phyloP scores from a whole-genome alignment of 2,329 filamentous ascomycete species.

The Hymenoscyphus scutula region DNA sequence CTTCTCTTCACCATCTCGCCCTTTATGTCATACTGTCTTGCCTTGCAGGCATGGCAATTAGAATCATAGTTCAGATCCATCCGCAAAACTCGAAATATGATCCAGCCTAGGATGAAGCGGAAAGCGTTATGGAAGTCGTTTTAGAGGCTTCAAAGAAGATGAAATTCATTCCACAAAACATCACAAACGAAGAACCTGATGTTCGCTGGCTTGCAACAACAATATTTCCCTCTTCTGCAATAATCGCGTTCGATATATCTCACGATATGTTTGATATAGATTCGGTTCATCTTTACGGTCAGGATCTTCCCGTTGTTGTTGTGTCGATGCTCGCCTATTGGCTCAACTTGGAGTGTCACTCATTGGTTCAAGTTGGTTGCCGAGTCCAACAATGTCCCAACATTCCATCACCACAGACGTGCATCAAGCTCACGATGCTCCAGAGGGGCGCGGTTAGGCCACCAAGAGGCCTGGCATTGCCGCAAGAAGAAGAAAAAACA shows the following conservation, averaged over 20 bases:
- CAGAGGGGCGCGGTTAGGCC: constrained; percentile 1
- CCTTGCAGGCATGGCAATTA: background rate
- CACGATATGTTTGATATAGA: background rate
- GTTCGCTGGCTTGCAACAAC: background rate
- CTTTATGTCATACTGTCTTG: background rate
- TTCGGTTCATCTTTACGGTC: background rate
- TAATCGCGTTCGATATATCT: background rate
- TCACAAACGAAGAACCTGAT: background rate
- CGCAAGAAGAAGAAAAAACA: constrained; percentile 6
- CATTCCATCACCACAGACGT: no score
- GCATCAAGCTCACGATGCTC: constrained; percentile 1
- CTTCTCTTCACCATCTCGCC: background rate
- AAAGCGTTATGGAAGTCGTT: background rate
- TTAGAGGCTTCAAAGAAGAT: background rate
- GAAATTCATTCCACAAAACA: background rate
- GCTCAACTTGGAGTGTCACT: no score
- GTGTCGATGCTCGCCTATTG: background rate
- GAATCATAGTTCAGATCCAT: background rate
- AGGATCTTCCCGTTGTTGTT: background rate
- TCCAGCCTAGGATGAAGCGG: background rate
- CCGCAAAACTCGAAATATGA: background rate
- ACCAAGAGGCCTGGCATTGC: constrained; percentile 10
- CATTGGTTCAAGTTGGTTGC: no score
- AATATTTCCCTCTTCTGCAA: background rate
- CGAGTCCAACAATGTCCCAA: no score